These are phyloP conservation scores for Escallonia rubra DNA, from an alignment of 129 eudicot species.

Conservation along the genomic window DNA sequence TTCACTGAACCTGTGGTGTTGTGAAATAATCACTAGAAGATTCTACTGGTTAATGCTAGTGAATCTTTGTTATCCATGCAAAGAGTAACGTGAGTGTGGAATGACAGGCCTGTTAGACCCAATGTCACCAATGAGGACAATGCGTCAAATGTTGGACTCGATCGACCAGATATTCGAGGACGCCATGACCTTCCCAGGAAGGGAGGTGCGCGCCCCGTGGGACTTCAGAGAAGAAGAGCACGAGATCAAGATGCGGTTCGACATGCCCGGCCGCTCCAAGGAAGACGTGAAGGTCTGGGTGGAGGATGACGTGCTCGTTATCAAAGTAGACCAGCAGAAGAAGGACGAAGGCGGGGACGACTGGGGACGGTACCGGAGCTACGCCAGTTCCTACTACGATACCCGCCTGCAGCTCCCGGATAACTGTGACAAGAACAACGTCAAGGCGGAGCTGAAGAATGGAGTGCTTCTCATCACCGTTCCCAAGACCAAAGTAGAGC, in stretches of 20 bases:
- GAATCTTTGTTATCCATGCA: too few species aligned
- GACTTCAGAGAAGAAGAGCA: conserved; percentile 54
- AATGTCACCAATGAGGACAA: conserved; percentile 64
- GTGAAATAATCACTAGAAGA: too few species aligned
- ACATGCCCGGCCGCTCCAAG: conserved; percentile 75
- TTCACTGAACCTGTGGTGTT: too few species aligned
- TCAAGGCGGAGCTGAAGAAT: conserved; percentile 77
- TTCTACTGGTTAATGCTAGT: too few species aligned
- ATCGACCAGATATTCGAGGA: conserved; percentile 70
- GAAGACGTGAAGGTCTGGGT: conserved; percentile 70
- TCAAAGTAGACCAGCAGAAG: conserved; percentile 54
- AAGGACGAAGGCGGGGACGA: conserved; percentile 24
- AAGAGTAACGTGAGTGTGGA: neutral
- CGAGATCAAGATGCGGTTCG: conserved; percentile 73
- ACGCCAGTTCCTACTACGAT: conserved; percentile 31
- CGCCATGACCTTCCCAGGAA: conserved; percentile 38
- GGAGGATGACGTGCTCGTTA: conserved; percentile 69
- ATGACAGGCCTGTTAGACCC: conserved; percentile 63
- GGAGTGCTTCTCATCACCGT: conserved; percentile 69
- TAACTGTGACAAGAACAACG: conserved; percentile 57
- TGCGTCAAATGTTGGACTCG: conserved; percentile 73
- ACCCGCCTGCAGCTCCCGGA: conserved; percentile 58
- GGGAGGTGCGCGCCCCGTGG: conserved; percentile 64
- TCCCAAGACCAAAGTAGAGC: conserved; percentile 57
- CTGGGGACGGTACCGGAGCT: conserved; percentile 36